Evolutionary conservation across 78 protist species (phyloP).

Genomic region (Acrasis kona): DNA sequence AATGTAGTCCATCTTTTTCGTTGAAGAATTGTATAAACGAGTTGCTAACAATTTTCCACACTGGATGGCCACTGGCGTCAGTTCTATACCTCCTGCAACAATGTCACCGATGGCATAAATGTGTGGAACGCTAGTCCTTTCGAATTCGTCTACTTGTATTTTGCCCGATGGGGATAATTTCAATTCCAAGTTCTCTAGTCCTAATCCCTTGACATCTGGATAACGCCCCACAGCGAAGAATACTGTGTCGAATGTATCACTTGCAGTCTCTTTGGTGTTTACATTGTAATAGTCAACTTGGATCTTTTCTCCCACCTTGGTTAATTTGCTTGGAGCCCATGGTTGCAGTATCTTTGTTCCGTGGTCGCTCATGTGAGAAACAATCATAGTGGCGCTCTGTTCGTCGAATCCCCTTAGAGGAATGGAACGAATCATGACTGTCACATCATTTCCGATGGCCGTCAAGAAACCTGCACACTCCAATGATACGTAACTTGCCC

Average conservation of each 20-base stretch:
- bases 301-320: constrained; percentile 2
- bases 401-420: constrained; percentile 85
- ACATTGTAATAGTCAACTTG: background rate
- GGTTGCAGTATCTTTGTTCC: constrained; percentile 29
- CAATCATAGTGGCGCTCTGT: constrained; percentile 59
- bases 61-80: constrained; percentile 92
- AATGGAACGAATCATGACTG: constrained; percentile 59
- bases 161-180: constrained; percentile 27
- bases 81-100: constrained; percentile 57
- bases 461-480: constrained; percentile 91
- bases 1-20: constrained; percentile 32
- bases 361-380: constrained; percentile 35
- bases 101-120: constrained; percentile 75
- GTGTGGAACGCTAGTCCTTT: constrained; percentile 61
- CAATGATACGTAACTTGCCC: constrained; percentile 84
- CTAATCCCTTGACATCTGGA: constrained; percentile 34
- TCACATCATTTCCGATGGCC: constrained; percentile 47
- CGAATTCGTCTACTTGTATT: constrained; percentile 24
- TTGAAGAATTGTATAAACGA: constrained; percentile 50
- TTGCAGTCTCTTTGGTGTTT: background rate
- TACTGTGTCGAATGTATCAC: constrained; percentile 70
- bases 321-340: constrained; percentile 20
- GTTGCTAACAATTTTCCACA: constrained; percentile 62
- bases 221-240: constrained; percentile 79
- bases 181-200: constrained; percentile 51